Evolutionary conservation across 768 basidiomycete genomes (phyloP).

Genomic region (Glaciozyma martinii): DNA sequence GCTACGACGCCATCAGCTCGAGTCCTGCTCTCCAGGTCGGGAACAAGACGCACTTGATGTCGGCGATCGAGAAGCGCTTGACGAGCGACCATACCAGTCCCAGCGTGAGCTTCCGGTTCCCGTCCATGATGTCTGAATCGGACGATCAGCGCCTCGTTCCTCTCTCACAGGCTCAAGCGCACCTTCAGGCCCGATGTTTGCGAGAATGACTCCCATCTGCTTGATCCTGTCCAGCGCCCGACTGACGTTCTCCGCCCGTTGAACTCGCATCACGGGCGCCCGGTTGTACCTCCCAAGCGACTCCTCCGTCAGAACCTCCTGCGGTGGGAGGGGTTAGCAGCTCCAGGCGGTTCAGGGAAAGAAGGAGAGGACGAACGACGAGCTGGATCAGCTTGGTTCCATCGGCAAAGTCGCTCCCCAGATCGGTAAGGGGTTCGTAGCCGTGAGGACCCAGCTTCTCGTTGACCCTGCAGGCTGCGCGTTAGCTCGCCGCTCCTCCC

Average conservation of each 20-base stretch:
- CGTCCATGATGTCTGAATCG: slow-evolving; percentile 82
- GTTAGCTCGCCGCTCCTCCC: background rate
- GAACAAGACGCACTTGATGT: slow-evolving; percentile 66
- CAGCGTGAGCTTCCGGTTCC: slow-evolving; percentile 92
- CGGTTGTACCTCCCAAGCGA: slow-evolving; percentile 93
- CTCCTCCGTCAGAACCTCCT: slow-evolving; percentile 98
- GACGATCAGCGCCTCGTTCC: no score
- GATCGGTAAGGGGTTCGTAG: slow-evolving; percentile 76
- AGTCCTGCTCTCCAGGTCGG: background rate
- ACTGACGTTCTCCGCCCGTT: slow-evolving; percentile 97
- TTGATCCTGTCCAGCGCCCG: slow-evolving; percentile 93
- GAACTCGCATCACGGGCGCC: slow-evolving; percentile 79
- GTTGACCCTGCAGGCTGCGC: slow-evolving; percentile 56
- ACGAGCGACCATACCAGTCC: slow-evolving; percentile 98
- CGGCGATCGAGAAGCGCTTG: slow-evolving; percentile 92
- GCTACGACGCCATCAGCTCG: slow-evolving; percentile 43
- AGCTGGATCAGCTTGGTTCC: slow-evolving; percentile 92
- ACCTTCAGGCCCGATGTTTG: background rate
- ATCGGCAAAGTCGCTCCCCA: slow-evolving; percentile 84
- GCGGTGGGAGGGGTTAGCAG: slow-evolving; percentile 11
- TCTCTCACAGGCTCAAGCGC: background rate
- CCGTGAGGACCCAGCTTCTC: slow-evolving; percentile 80
- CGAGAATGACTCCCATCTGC: slow-evolving; percentile 35
- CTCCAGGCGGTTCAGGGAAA: background rate
- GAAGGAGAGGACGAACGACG: slow-evolving; percentile 51